Evolutionary conservation across 2,329 filamentous ascomycete species (phyloP), one percentile per base, ranked within the genome.

Genomic region (Penicillium expansum): DNA sequence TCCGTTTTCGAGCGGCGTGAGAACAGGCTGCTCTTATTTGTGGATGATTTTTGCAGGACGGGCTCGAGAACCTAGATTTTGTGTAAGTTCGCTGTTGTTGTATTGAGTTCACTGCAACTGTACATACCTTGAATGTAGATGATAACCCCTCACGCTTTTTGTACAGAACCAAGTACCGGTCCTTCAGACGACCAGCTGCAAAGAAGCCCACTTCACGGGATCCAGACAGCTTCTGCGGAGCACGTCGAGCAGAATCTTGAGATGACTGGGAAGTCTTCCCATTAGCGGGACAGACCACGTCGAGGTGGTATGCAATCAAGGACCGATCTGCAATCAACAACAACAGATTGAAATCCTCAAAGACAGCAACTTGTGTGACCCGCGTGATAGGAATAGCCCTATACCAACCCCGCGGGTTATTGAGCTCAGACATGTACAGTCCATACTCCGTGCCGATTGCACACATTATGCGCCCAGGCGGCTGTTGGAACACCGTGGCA

Each of bases 141-240:
- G 92, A 91, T 59, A 97, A 82, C 29, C 89, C 89, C 72, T 97
- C 94, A 60, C 91, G 90, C 72, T 95, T 95, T 78, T 97, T 97
- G 83, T 97, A 99, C 74, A 99, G 93, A 29, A 99, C 86, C 8
- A 99, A 80, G 63, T 89, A 92, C 8, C 94, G 86, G 59, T 99
- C 94, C 80, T 99, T 99, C 92, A 99, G 97, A 58, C 90, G 86
- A 10, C 93, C 94, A 1, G 92, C 94, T 16, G 92, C 91, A 73
- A 99, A 99, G 80, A 97, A 99, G 14, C 92, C 90, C 20, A 99
- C 92, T 70, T 99, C 94, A 71, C 94, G 90, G 62, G 88, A 89
- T 29, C 88, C 87, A 3, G 87, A 90, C 33, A 99, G 82, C 67
- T 93, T 91, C 71, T 97, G 93, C 0, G 94, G 94, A n/a, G 94